Conservation (phyloP, 1,284 basidiomycete genomes). For the Cutaneotrichosporon sp. region DNA sequence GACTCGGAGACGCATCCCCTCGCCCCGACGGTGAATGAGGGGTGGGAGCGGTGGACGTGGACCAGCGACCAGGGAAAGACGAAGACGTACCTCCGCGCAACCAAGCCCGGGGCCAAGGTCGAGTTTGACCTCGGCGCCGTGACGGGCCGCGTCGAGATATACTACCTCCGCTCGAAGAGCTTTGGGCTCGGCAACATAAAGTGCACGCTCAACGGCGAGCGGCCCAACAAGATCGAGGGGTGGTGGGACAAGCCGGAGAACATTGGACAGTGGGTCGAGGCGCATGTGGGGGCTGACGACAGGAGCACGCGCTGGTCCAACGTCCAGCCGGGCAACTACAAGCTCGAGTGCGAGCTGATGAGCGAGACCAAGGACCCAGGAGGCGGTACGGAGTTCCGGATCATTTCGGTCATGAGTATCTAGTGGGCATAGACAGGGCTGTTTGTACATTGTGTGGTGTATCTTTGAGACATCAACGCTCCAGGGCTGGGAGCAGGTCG, state of each 20-base stretch:
- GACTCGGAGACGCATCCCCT: slow-evolving; percentile 35
- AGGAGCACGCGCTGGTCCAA: slow-evolving; percentile 27
- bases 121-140: slow-evolving; percentile 34
- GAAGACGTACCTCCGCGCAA: slow-evolving; percentile 42
- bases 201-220: slow-evolving; percentile 47
- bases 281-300: slow-evolving; percentile 1
- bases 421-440: neutral
- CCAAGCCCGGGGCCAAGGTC: slow-evolving; percentile 41
- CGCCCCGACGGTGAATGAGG: slow-evolving; percentile 28
- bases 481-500: no score
- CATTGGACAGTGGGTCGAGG: slow-evolving; percentile 19
- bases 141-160: slow-evolving; percentile 37
- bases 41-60: slow-evolving; percentile 48
- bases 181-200: slow-evolving; percentile 39
- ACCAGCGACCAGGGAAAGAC: slow-evolving; percentile 36
- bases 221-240: slow-evolving; percentile 26
- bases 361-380: slow-evolving; percentile 16
- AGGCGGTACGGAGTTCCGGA: slow-evolving; percentile 20
- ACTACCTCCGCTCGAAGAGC: slow-evolving; percentile 36
- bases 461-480: no score
- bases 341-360: slow-evolving; percentile 16
- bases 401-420: slow-evolving; percentile 24
- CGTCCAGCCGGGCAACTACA: slow-evolving; percentile 5
- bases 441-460: no score
- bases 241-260: slow-evolving; percentile 38